Base-by-base conservation (phyloP, 1,139 yeast species). In the Sugiyamaella grinbergsii region DNA sequence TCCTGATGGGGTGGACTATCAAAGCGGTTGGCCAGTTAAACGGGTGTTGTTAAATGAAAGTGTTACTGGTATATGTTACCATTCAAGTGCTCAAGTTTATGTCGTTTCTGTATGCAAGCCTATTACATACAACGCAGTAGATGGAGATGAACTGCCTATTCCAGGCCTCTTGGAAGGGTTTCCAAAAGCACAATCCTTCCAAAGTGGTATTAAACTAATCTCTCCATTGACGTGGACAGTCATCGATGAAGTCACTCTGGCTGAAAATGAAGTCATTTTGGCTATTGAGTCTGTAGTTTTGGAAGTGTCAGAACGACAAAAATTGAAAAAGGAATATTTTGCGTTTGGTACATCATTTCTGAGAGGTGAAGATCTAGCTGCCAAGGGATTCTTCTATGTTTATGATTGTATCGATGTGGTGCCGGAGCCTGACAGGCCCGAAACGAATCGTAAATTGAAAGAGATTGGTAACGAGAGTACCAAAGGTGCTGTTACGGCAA, bases 391-490 rank as follows among this genome's bases (percentile, higher is more conserved):
- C 1, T 85, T 89, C 67, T 81, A 82, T 57, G 72, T 91, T 1
- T 83, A 73, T 59, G 96, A 90, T 58, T 76, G 88, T 37, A 83
- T 86, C 49, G 91, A 84, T 56, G 86, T 90, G 65, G 89, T 89
- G 54, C 96, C 97, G 0, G 96, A 90, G 62, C 94, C 94, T 0
- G 93, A 86, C 0, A 79, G 76, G 54, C 96, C 97, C 0, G 95
- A 89, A 61, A 84, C 91, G 1, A 84, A 83, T 58, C 87, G 80
- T 65, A 86, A 85, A 66, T 76, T 93, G 59, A 88, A 88, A 62
- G 81, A 82, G 57, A 75, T 87, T n/a, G 82, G 81, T 51, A 77
- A 79, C 42, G 98, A 91, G 67, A 82, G 80, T 34, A 81, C 89
- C 1, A 83, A 85, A 60, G 98, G 98, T 10, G 91, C 96, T 0